phyloP scores from a whole-genome alignment of 2,329 filamentous ascomycete genomes.

The Purpureocillium lavendulum region DNA sequence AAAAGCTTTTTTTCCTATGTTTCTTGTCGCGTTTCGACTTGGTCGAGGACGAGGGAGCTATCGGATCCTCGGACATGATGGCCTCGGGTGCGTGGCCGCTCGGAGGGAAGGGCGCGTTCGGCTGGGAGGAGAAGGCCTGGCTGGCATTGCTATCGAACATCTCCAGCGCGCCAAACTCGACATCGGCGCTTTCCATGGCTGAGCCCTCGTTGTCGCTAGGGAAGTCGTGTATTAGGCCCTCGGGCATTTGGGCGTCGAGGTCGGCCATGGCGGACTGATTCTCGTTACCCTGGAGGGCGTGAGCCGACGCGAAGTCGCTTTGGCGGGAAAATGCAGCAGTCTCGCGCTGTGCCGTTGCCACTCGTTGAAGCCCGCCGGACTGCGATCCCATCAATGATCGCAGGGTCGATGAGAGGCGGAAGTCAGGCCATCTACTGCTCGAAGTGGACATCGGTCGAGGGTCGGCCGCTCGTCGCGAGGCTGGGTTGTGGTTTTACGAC shows the following conservation, averaged over 20 bases:
- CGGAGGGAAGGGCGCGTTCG: conserved; percentile 8
- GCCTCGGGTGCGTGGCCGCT: conserved; percentile 17
- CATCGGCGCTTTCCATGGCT: conserved; percentile 14
- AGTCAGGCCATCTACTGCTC: conserved; percentile 23
- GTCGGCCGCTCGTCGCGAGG: conserved; percentile 5
- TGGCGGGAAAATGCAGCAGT: no score
- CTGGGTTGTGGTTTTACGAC: conserved; percentile 10
- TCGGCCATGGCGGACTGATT: conserved; percentile 3
- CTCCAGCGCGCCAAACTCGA: conserved; percentile 26
- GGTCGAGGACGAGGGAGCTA: conserved; percentile 9
- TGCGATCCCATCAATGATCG: conserved; percentile 19
- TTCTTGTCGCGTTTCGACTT: conserved; percentile 24
- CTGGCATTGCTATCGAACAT: conserved; percentile 29
- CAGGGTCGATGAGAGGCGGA: conserved; percentile 21
- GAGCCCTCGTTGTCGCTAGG: conserved; percentile 13
- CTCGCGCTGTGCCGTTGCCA: no score
- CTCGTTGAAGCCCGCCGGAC: conserved; percentile 14
- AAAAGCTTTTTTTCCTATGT: neutral
- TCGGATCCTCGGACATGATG: conserved; percentile 17
- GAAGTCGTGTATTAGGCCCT: conserved; percentile 16
- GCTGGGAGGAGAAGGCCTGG: conserved; percentile 20
- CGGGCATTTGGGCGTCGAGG: conserved; percentile 2
- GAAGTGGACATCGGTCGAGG: conserved; percentile 14
- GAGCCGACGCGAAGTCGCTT: no score
- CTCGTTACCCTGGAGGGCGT: conserved; percentile 11